phyloP scores from a whole-genome alignment of 306 rosid species.

The Crotalaria pallida region DNA sequence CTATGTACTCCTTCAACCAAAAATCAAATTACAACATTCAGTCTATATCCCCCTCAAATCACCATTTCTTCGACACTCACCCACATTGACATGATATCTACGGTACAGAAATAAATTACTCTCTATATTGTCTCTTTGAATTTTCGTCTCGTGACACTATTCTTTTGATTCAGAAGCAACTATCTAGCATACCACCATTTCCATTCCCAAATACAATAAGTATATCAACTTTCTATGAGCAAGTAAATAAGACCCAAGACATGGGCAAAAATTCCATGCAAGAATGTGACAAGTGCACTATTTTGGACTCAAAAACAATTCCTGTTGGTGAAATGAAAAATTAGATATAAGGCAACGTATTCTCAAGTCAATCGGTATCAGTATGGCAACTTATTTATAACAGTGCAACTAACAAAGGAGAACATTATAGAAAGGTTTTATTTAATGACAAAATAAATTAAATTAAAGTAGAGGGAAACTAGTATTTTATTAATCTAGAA shows the following conservation, averaged over 20 bases:
- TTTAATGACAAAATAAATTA: too few species aligned
- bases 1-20: background rate
- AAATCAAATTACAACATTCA: too few species aligned
- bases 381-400: slow-evolving; percentile 10
- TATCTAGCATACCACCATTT: background rate
- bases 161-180: background rate
- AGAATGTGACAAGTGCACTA: background rate
- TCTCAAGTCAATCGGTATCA: slow-evolving; percentile 3
- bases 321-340: slow-evolving; percentile 9
- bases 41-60: too few species aligned
- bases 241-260: background rate
- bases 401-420: background rate
- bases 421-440: too few species aligned
- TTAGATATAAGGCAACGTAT: background rate
- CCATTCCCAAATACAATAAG: background rate
- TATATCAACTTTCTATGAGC: too few species aligned
- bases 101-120: background rate
- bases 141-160: background rate
- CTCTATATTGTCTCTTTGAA: background rate
- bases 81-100: too few species aligned
- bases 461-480: too few species aligned
- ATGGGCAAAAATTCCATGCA: background rate
- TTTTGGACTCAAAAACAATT: background rate
- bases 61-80: too few species aligned
- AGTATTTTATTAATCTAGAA: too few species aligned